Percentiles rank a stretch among this genome's conserved stretches.
These are phyloP conservation scores for Ceratobasidium sp. DNA, from an alignment of 1,284 basidiomycete genomes.

Conservation along the genomic window DNA sequence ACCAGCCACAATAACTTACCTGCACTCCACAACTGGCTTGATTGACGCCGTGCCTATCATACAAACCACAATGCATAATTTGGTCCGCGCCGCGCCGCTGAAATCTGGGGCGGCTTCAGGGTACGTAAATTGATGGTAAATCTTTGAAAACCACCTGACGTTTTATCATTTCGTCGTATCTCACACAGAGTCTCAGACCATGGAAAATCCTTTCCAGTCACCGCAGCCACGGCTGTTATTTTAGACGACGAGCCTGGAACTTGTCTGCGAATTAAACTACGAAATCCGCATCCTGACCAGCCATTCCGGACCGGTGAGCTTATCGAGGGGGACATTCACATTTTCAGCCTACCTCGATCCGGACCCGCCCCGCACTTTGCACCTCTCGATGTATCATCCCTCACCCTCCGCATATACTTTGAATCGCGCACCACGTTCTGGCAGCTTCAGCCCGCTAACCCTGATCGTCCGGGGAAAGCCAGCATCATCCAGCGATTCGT, in stretches of 20 bases:
- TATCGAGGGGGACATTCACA: conserved; percentile 5
- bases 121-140: not conserved
- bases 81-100: conserved; percentile 2
- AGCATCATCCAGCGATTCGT: not conserved
- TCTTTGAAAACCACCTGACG: not conserved
- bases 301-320: conserved; percentile 19
- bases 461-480: not conserved
- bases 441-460: not conserved
- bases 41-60: not conserved
- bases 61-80: not conserved
- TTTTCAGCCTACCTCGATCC: conserved; percentile 8
- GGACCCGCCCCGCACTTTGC: too few relatives aligned
- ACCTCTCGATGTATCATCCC: not conserved
- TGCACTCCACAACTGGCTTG: not conserved
- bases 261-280: conserved; percentile 13
- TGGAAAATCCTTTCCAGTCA: conserved; percentile 21
- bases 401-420: conserved; percentile 24
- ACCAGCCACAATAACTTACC: not conserved
- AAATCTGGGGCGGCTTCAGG: not conserved
- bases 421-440: conserved; percentile 30
- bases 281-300: conserved; percentile 9
- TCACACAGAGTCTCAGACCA: not conserved
- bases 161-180: not conserved
- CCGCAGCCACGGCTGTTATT: conserved; percentile 17
- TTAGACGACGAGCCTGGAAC: conserved; percentile 4